Evolutionary conservation across 2,329 filamentous ascomycete genomes (phyloP).

Genomic region (Fusarium abutilonis): DNA sequence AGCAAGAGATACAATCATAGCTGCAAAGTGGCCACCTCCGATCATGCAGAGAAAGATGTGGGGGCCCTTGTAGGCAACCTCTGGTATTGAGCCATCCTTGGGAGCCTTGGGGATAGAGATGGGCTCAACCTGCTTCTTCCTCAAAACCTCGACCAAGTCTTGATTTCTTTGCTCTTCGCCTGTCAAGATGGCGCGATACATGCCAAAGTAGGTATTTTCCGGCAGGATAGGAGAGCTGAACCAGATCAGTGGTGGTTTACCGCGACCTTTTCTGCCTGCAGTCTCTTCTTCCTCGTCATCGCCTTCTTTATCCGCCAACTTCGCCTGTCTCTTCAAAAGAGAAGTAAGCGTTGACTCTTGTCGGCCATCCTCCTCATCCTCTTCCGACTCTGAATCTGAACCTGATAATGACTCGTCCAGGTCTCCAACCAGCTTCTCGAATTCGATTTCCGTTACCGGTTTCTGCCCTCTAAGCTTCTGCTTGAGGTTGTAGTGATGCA

Average conservation of each 20-base stretch:
- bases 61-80: constrained; percentile 71
- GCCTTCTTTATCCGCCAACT: constrained; percentile 64
- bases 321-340: constrained; percentile 84
- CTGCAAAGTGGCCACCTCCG: constrained; percentile 95
- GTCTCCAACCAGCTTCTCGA: constrained; percentile 84
- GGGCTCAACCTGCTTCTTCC: constrained; percentile 79
- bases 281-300: constrained; percentile 54
- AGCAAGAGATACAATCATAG: constrained; percentile 90
- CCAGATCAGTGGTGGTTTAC: constrained; percentile 84
- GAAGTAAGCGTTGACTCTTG: constrained; percentile 78
- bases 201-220: constrained; percentile 80
- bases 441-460: constrained; percentile 81
- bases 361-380: constrained; percentile 65
- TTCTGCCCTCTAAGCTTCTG: constrained; percentile 81
- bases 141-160: constrained; percentile 73
- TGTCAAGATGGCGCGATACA: constrained; percentile 86
- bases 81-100: constrained; percentile 66
- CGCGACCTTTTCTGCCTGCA: constrained; percentile 62
- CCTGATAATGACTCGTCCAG: constrained; percentile 94
- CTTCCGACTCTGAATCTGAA: constrained; percentile 78
- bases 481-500: constrained; percentile 95
- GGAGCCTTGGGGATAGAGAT: constrained; percentile 62
- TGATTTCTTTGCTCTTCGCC: constrained; percentile 71
- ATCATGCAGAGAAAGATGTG: constrained; percentile 99
- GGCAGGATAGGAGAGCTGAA: constrained; percentile 81